Evolutionary conservation across 805 yeast species (phyloP).

Genomic region (Kazachstania taianensis): DNA sequence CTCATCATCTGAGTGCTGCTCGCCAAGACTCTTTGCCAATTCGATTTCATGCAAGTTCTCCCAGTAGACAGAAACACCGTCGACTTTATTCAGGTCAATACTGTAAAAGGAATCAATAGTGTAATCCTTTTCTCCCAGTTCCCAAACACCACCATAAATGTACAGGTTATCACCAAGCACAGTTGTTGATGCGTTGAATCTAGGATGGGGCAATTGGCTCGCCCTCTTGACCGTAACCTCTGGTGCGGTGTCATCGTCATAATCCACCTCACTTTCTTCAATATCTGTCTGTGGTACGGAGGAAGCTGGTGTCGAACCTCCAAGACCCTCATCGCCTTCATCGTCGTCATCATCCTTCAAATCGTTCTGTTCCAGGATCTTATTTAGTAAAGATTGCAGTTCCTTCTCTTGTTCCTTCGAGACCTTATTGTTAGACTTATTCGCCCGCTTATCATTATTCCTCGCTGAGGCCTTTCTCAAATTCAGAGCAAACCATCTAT

Average conservation of each 20-base stretch:
- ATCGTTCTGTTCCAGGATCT: conserved; percentile 64
- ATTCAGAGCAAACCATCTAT: conserved; percentile 72
- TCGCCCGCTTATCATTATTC: conserved; percentile 25
- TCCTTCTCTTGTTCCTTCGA: conserved; percentile 58
- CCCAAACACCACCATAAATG: conserved; percentile 87
- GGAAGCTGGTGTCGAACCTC: conserved; percentile 30
- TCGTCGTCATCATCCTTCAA: conserved; percentile 49
- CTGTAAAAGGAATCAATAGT: conserved; percentile 78
- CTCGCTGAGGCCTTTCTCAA: conserved; percentile 9
- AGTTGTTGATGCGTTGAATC: conserved; percentile 79
- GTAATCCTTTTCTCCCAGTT: conserved; percentile 77
- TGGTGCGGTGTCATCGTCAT: conserved; percentile 19
- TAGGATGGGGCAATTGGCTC: conserved; percentile 67
- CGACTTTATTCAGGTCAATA: conserved; percentile 74
- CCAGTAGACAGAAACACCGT: conserved; percentile 85
- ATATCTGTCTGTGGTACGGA: conserved; percentile 19
- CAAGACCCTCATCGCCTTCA: conserved; percentile 30
- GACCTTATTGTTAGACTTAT: conserved; percentile 34
- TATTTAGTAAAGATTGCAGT: conserved; percentile 69
- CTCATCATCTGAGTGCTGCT: conserved; percentile 50
- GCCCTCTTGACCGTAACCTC: conserved; percentile 27
- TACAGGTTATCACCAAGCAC: conserved; percentile 77
- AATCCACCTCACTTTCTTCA: conserved; percentile 25
- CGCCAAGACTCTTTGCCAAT: conserved; percentile 41
- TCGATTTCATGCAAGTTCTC: conserved; percentile 60